phyloP scores from a whole-genome alignment of 2,329 filamentous ascomycete species.

The Verruconis gallopava region DNA sequence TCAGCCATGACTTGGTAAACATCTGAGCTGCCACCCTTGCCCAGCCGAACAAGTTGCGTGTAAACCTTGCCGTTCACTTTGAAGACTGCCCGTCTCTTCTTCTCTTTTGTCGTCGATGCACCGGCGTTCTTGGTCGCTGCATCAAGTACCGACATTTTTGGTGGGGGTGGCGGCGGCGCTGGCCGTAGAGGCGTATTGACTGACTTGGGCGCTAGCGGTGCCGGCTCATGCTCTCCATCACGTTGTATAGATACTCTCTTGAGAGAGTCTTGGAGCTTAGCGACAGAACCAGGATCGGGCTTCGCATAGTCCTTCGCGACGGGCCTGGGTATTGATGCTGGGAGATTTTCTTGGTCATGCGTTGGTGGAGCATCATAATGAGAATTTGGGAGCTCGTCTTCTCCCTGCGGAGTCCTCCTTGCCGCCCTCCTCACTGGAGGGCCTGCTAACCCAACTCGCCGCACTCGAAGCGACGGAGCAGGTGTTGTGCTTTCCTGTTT shows the following conservation, averaged over 20 bases:
- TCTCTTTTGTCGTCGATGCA: slow-evolving; percentile 59
- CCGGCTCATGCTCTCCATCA: slow-evolving; percentile 2
- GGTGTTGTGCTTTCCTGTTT: slow-evolving; percentile 27
- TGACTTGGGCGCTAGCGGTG: slow-evolving; percentile 5
- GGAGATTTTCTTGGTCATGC: slow-evolving; percentile 77
- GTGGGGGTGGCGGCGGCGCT: slow-evolving; percentile 60
- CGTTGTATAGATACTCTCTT: slow-evolving; percentile 5
- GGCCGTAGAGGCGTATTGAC: slow-evolving; percentile 31
- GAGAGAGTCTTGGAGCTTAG: slow-evolving; percentile 13
- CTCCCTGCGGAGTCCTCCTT: slow-evolving; percentile 23
- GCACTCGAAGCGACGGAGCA: slow-evolving; percentile 27
- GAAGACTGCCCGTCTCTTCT: slow-evolving; percentile 71
- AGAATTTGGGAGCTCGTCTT: slow-evolving; percentile 9
- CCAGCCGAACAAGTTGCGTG: slow-evolving; percentile 69
- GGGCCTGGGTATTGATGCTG: slow-evolving; percentile 30
- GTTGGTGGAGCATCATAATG: slow-evolving; percentile 43
- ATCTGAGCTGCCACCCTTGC: slow-evolving; percentile 82
- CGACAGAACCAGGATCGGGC: slow-evolving; percentile 8
- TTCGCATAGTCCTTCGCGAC: slow-evolving; percentile 23
- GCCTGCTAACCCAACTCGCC: slow-evolving; percentile 25
- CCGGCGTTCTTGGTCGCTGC: slow-evolving; percentile 76
- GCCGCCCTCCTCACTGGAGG: slow-evolving; percentile 27
- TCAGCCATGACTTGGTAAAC: slow-evolving; percentile 96
- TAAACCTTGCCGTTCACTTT: slow-evolving; percentile 86
- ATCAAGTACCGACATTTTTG: slow-evolving; percentile 95